Evolutionary conservation across 2,329 filamentous ascomycete genomes (phyloP), one percentile per base, ranked within the genome.

Genomic region (Meredithiella fracta): DNA sequence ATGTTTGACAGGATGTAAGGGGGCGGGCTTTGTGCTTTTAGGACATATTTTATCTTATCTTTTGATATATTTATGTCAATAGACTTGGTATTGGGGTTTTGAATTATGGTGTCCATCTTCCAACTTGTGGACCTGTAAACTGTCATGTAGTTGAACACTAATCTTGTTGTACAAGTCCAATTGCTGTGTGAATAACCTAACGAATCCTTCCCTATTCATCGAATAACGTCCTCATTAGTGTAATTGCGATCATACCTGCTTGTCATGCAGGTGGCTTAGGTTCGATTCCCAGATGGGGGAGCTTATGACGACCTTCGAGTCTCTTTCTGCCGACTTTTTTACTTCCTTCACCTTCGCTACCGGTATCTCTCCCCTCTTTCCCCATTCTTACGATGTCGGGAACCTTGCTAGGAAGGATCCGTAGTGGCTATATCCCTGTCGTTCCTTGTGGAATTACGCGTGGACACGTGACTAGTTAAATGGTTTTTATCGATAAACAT

Each of bases 231-330:
- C 55, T 57, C 55, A 57, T 47, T 57, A 57, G 55, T 57, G 55
- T 57, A 57, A 50, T 53, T 50, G 55, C 49, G 55, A 57, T 57
- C 55, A 57, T 57, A 57, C 55, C 51, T 57, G 55, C 55, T 54
- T 50, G 55, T 54, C 55, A 57, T 51, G 55, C 55, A 57, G 55
- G 55, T 57, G 55, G 54, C 55, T 51, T 57, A 44, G 55, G 55
- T 57, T 51, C 44, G 55, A 57, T 57, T 57, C 51, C 55, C 55
- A 57, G 44, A 50, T 57, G 55, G 55, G 55, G 29, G 37, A 55
- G 54, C 37, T 14, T 38, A 4, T 4, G 3, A 38, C 11, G 15
- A 44, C 20, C 40, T n/a, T 17, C 20, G 20, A n/a, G 4, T 44
- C 5, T 4, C 40, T 44, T 44, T 38, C 9, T 26, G 34, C 49